Evolutionary conservation across 176 grass and related monocot genomes (phyloP).

Genomic region (Lolium rigidum): DNA sequence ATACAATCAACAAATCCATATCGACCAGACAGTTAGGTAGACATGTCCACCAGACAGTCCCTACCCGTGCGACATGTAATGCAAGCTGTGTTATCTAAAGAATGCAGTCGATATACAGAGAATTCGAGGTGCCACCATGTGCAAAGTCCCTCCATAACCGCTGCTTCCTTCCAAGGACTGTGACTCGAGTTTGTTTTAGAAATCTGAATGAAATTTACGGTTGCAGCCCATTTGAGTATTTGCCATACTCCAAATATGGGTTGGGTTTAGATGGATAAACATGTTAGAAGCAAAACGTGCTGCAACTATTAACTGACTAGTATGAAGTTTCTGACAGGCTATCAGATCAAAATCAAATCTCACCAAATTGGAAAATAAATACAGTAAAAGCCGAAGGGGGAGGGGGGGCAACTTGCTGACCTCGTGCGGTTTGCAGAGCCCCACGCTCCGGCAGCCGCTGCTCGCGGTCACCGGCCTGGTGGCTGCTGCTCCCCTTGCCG

Average conservation of each 20-base stretch:
- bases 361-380: not conserved
- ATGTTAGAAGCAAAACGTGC: not conserved
- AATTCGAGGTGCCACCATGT: not conserved
- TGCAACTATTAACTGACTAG: not conserved
- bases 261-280: not conserved
- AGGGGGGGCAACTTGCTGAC: slow-evolving; percentile 6
- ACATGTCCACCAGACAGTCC: not conserved
- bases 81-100: not conserved
- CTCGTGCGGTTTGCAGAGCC: not conserved
- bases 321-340: not conserved
- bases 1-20: not conserved
- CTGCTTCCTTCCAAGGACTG: not conserved
- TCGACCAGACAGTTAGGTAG: not conserved
- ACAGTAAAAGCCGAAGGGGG: too few relatives aligned
- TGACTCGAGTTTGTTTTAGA: not conserved
- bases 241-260: not conserved
- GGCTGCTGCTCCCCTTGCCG: not conserved
- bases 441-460: not conserved
- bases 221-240: not conserved
- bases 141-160: not conserved
- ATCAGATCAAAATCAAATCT: not conserved
- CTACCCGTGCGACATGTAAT: not conserved
- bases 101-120: not conserved
- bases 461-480: not conserved
- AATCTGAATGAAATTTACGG: not conserved